A percentile compares a stretch with the other conserved stretches of the same genome.
Conservation (phyloP, 139 green algal genomes). For the Marvania coccoides region DNA sequence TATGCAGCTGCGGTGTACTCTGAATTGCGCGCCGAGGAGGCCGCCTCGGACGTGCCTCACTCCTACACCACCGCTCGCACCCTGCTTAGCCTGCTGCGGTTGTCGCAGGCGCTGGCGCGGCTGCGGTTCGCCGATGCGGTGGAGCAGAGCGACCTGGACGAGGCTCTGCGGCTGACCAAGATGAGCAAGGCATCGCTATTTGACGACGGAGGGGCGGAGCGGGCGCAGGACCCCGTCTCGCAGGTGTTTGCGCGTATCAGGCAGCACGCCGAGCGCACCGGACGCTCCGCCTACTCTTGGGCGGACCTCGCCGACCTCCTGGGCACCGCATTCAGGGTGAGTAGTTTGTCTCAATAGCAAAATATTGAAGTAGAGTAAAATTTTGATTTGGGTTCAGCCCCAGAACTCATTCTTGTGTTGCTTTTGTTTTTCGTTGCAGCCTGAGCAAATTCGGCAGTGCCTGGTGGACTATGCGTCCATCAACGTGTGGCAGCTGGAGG, state of each 20-base stretch:
- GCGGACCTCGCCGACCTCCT: slow-evolving; percentile 35
- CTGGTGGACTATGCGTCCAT: slow-evolving; percentile 38
- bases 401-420: no score
- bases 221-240: slow-evolving; percentile 28
- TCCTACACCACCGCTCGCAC: slow-evolving; percentile 93
- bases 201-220: slow-evolving; percentile 20
- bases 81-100: slow-evolving; percentile 89
- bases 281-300: slow-evolving; percentile 29
- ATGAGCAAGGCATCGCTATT: slow-evolving; percentile 80
- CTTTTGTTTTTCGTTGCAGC: no score
- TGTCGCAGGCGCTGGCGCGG: slow-evolving; percentile 80
- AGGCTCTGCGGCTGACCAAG: slow-evolving; percentile 89
- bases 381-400: no score
- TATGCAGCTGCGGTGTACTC: slow-evolving; percentile 85
- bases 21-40: slow-evolving; percentile 61
- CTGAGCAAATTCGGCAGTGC: slow-evolving; percentile 37
- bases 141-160: slow-evolving; percentile 80
- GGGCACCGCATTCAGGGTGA: slow-evolving; percentile 30
- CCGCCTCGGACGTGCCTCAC: slow-evolving; percentile 31
- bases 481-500: slow-evolving; percentile 34
- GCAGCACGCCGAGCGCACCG: slow-evolving; percentile 25
- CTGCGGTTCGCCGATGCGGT: slow-evolving; percentile 63
- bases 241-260: slow-evolving; percentile 37
- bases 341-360: no score
- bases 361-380: no score